Evolutionary conservation across 2,329 filamentous ascomycete genomes (phyloP), one percentile per base, ranked within the genome.

Genomic region (Alternaria gansuensis): DNA sequence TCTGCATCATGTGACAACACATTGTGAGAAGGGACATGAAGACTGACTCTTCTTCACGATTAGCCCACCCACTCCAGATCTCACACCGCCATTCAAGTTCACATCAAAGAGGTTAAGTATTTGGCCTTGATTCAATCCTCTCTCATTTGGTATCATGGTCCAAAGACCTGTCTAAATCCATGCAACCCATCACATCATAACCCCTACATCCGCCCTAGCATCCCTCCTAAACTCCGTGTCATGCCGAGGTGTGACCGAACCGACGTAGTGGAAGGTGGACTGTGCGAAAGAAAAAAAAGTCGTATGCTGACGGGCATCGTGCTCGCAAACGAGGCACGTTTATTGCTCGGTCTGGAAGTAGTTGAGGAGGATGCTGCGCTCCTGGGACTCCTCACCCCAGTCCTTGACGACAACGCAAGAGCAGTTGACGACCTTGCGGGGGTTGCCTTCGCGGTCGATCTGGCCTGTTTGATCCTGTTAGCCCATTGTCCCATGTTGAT

Each of bases 341-440:
- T 84, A 84, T 76, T 84, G 82, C 80, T 84, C 82, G 81, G 93
- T 97, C 87, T 97, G 91, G 93, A 99, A 98, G 91, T 99, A 99
- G 90, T 99, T 97, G 83, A 99, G 92, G 81, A 99, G 91, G 84
- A 98, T 93, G 79, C 90, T 92, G 81, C 95, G 93, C 89, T 99
- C 95, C 86, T 96, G 93, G 73, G 91, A 96, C 87, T 99, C 95
- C 89, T 98, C 95, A 88, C 95, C 95, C 95, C 95, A 99, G 84
- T 99, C 93, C 87, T 95, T 94, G 79, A 99, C 95, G 67, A 99
- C 95, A 78, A 99, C 95, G 88, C 95, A 98, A 80, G 94, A 98
- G 93, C 95, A 99, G 91, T 99, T 99, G 86, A 99, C 95, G 75
- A 99, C 94, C 90, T 99, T 99, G 84, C 95, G 92, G 78, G 95